Base-by-base conservation (phyloP, 2,329 filamentous ascomycete species). In the Leptographium radiaticola region DNA sequence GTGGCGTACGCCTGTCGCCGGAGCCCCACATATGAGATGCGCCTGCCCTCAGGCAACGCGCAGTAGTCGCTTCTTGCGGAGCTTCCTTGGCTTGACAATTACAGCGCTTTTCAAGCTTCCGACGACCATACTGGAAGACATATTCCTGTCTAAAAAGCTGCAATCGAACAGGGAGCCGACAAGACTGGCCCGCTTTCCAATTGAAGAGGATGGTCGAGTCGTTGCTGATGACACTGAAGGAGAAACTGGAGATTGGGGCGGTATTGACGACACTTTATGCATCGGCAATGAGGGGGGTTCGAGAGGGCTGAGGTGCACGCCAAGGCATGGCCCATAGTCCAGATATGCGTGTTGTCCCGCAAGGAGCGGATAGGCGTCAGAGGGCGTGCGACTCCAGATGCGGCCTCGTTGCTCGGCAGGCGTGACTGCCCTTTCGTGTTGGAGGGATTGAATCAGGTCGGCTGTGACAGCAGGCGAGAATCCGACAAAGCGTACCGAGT, bases 401-500 rank as follows among this genome's bases (percentile, higher is more conserved):
- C 20, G 7, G 2, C 8, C 18, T 42, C 15, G 39, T n/a, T 42
- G 13, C 18, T n/a, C 39, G 6, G 15, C 18, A n/a, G 39, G 16
- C 12, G 18, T 4, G 15, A 11, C 25, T 13, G 49, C 20, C 15
- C 31, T 5, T 16, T 39, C 39, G 39, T 9, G 12, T 2, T 38
- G 20, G 3, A 51, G 38, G 16, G 8, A 3, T 4, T 13, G 25
- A 16, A 43, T 13, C 6, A 51, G 16, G 6, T 9, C 16, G 49
- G 25, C 30, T 8, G 49, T 10, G 15, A 51, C 43, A 13, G 15
- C 39, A 0, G 34, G 4, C 9, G 52, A 47, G 36, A 71, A 70
- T 2, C 69, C 69, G 25, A 64, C 67, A 53, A 71, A 63, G 18
- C 69, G 65, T 8, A 67, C 55, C 0, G 67, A 65, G 38, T 60